phyloP scores from a whole-genome alignment of 2,329 filamentous ascomycete species.

The Aspergillus fischeri region DNA sequence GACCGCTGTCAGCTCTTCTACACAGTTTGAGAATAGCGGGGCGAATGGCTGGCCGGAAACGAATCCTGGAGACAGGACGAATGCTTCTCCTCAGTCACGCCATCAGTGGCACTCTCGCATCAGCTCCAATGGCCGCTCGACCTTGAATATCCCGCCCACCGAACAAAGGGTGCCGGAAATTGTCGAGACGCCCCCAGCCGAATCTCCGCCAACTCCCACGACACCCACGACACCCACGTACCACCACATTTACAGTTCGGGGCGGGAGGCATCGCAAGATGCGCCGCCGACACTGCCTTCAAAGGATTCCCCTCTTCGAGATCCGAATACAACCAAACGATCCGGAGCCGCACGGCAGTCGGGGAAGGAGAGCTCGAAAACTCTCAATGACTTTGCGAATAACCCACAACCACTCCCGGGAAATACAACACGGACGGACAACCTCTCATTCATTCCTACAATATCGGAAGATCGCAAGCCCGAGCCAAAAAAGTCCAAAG shows the following conservation, averaged over 20 bases:
- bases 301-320: constrained; percentile 28
- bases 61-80: constrained; percentile 29
- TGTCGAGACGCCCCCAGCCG: constrained; percentile 59
- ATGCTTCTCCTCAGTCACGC: constrained; percentile 37
- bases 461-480: constrained; percentile 67
- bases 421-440: constrained; percentile 68
- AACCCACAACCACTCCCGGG: constrained; percentile 67
- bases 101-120: constrained; percentile 53
- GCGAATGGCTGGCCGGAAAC: constrained; percentile 18
- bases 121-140: constrained; percentile 54
- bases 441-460: constrained; percentile 75
- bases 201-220: constrained; percentile 29
- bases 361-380: constrained; percentile 43
- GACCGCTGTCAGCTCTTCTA: constrained; percentile 27
- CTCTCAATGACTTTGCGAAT: constrained; percentile 61
- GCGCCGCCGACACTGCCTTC: constrained; percentile 46
- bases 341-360: constrained; percentile 27
- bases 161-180: constrained; percentile 51
- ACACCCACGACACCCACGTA: constrained; percentile 18
- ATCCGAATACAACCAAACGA: constrained; percentile 29
- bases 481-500: constrained; percentile 61
- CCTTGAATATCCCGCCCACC: constrained; percentile 48
- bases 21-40: constrained; percentile 17
- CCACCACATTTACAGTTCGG: constrained; percentile 41
- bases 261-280: constrained; percentile 50